phyloP scores from a whole-genome alignment of 1,284 basidiomycete species.

The Meira nashicola region DNA sequence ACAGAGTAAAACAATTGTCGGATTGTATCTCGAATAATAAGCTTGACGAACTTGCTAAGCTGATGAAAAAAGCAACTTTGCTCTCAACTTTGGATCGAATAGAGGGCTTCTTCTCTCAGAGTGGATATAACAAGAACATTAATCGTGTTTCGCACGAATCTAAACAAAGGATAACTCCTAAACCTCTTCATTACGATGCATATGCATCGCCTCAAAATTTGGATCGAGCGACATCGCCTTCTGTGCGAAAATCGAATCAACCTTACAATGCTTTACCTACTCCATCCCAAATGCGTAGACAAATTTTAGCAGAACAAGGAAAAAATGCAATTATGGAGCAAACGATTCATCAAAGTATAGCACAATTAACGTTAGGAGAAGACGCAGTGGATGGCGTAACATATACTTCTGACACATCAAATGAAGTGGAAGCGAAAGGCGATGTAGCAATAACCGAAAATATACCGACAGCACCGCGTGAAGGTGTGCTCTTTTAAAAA shows the following conservation, averaged over 20 bases:
- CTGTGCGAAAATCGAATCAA: too few relatives aligned
- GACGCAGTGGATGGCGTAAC: neutral
- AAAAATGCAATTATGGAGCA: neutral
- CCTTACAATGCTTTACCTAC: neutral
- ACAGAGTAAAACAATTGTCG: too few relatives aligned
- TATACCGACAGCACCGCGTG: neutral
- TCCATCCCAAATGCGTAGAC: neutral
- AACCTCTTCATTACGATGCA: conserved; percentile 1
- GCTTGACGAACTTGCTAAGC: too few relatives aligned
- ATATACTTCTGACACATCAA: neutral
- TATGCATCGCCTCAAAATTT: too few relatives aligned
- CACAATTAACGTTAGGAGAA: neutral
- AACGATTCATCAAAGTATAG: neutral
- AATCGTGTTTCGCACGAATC: neutral
- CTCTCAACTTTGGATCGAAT: neutral
- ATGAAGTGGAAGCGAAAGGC: neutral
- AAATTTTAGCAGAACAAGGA: neutral
- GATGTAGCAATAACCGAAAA: too few relatives aligned
- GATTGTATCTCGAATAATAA: too few relatives aligned
- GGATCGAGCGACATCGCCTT: too few relatives aligned
- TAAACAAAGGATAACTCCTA: neutral
- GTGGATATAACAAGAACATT: neutral
- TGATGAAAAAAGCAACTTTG: too few relatives aligned
- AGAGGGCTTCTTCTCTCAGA: neutral
- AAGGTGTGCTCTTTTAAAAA: neutral